phyloP scores from a whole-genome alignment of 805 yeast genomes.

The Scheffersomyces ergatensis region DNA sequence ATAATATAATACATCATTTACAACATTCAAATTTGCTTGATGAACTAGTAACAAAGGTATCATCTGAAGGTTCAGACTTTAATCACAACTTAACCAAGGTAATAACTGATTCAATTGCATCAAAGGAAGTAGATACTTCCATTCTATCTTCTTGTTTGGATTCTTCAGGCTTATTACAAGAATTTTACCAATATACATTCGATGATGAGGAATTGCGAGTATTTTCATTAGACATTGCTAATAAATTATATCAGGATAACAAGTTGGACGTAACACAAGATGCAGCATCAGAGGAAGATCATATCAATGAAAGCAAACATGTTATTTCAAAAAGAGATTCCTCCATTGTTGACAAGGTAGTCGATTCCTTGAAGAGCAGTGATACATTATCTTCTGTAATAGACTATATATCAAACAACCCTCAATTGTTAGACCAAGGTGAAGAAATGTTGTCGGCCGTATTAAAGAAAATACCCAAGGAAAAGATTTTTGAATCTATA shows the following conservation, averaged over 20 bases:
- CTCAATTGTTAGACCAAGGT: slow-evolving; percentile 12
- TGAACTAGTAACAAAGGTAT: slow-evolving; percentile 14
- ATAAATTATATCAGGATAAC: slow-evolving; percentile 12
- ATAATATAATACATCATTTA: slow-evolving; percentile 13
- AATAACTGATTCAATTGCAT: slow-evolving; percentile 11
- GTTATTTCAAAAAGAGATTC: slow-evolving; percentile 11
- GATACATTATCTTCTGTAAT: slow-evolving; percentile 20
- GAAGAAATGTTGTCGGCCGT: slow-evolving; percentile 16
- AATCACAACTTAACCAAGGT: slow-evolving; percentile 11
- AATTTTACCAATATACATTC: slow-evolving; percentile 14
- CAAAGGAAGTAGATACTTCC: slow-evolving; percentile 11
- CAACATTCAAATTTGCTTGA: slow-evolving; percentile 10
- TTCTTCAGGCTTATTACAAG: slow-evolving; percentile 10
- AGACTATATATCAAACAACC: slow-evolving; percentile 19
- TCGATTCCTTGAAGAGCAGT: slow-evolving; percentile 18
- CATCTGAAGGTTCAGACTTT: slow-evolving; percentile 13
- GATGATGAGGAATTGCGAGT: slow-evolving; percentile 12
- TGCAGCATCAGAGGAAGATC: not conserved
- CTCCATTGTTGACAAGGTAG: slow-evolving; percentile 14
- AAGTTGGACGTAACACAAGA: slow-evolving; percentile 4
- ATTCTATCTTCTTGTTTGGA: slow-evolving; percentile 8
- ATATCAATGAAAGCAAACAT: slow-evolving; percentile 1
- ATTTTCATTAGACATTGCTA: slow-evolving; percentile 13
- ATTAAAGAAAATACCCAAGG: slow-evolving; percentile 19
- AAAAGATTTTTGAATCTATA: slow-evolving; percentile 17